Evolutionary conservation across 2,329 filamentous ascomycete genomes (phyloP).

Genomic region (Calonectria naviculata): DNA sequence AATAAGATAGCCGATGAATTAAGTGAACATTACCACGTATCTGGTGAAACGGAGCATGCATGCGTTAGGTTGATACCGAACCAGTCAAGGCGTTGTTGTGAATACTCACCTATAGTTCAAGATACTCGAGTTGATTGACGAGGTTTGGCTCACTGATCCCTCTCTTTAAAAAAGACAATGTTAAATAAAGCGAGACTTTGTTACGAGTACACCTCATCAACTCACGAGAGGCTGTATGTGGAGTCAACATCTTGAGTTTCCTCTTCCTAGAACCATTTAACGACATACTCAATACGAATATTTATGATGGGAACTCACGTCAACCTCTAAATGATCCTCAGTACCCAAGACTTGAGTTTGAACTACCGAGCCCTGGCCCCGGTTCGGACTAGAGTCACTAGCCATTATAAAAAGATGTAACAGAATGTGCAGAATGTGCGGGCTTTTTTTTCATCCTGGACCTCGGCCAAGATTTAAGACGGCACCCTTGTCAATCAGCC

Average conservation of each 20-base stretch:
- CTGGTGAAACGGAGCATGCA: neutral
- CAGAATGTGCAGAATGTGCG: neutral
- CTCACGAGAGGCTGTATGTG: neutral
- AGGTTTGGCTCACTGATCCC: neutral
- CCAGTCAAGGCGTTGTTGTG: neutral
- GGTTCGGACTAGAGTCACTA: neutral
- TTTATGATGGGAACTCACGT: neutral
- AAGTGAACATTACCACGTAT: neutral
- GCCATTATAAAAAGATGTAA: neutral
- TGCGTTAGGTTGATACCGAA: neutral
- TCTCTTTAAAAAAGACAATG: neutral
- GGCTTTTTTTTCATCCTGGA: neutral
- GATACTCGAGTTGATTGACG: neutral
- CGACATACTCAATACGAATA: neutral
- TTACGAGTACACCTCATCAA: neutral
- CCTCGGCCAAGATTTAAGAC: neutral
- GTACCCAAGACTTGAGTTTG: neutral
- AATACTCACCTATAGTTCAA: neutral
- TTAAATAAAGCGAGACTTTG: neutral
- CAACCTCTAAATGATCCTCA: neutral
- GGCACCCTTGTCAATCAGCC: neutral
- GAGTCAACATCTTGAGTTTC: neutral
- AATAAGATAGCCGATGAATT: neutral
- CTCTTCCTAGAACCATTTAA: neutral
- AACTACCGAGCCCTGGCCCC: neutral